Base-by-base conservation (phyloP, 305 asterid genomes). In the Fraxinus ornus region DNA sequence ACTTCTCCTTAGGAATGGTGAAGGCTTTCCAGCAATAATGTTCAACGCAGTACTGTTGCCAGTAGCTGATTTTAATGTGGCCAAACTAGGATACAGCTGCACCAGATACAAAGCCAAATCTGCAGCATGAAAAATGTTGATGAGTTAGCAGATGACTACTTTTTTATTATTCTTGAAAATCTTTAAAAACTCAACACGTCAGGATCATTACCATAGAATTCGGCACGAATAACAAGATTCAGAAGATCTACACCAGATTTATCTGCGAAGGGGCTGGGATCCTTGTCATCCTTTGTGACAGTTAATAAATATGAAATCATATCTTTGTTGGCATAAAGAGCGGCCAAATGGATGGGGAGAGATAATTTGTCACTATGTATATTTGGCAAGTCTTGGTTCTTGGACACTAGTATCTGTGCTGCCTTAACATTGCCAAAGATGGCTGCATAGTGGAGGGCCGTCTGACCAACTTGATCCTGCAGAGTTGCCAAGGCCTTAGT, bases 391-490 rank as follows among this genome's bases (percentile, higher is more conserved):
- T 47, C 76, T 52, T 85, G 78, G 37, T 83, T 86, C 76, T 75
- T 85, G 19, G 68, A 47, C 64, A 85, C 88, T 28, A 87, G 72
- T 24, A 87, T 81, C 83, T 81, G 68, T 28, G 90, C 90, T 3
- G 85, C 88, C 80, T 85, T 83, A 57, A 85, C 85, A 81, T 87
- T 85, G 80, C 90, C 90, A 83, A 78, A 84, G 41, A 83, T 80
- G 76, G 90, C 90, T 47, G 88, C 90, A 72, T 26, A 75, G 81
- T 87, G 88, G 33, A 87, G 90, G 37, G 84, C 85, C 0, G 88
- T 87, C 19, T 83, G 86, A 41, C 90, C 89, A 35, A 79, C 80
- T 60, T 77, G 81, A 82, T 87, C 84, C 32, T n/a, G 79, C 72
- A 87, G 32, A 55, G 75, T 78, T 19, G 36, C 80, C 76, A 87